Evolutionary conservation across 345 rosid genomes (phyloP).

Genomic region (Xanthoceras sorbifolium): DNA sequence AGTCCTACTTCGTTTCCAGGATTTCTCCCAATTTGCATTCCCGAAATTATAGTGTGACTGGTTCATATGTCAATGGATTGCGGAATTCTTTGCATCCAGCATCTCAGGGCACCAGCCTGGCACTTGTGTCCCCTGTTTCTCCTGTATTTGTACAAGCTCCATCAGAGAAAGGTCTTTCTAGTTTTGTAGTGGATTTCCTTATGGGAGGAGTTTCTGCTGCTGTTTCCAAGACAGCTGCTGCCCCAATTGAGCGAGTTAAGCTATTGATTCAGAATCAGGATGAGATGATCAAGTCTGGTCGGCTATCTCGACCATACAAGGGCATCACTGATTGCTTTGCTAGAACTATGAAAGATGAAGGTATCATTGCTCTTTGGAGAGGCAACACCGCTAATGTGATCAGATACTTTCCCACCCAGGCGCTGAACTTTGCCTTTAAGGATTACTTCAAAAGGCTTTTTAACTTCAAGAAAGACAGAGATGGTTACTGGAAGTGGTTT

Average conservation of each 20-base stretch:
- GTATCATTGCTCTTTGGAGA: conserved; percentile 57
- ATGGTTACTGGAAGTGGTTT: conserved; percentile 65
- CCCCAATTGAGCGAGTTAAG: conserved; percentile 54
- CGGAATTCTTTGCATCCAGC: conserved; percentile 38
- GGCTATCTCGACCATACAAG: conserved; percentile 55
- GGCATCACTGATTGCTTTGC: conserved; percentile 57
- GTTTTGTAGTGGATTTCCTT: conserved; percentile 49
- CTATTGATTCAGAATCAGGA: conserved; percentile 58
- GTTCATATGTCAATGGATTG: conserved; percentile 32
- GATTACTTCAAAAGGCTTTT: conserved; percentile 56
- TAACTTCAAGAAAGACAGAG: conserved; percentile 56
- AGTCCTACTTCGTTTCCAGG: conserved; percentile 43
- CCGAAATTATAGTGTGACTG: conserved; percentile 15
- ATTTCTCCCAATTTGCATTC: conserved; percentile 39
- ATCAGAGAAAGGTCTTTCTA: conserved; percentile 39
- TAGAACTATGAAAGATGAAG: conserved; percentile 57
- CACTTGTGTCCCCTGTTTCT: conserved; percentile 30
- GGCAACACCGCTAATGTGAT: conserved; percentile 62
- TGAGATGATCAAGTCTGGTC: conserved; percentile 59
- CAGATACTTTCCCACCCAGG: conserved; percentile 63
- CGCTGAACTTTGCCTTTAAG: conserved; percentile 60
- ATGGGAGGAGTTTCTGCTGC: conserved; percentile 68
- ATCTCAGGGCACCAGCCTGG: conserved; percentile 31
- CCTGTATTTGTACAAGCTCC: conserved; percentile 52
- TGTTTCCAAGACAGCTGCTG: conserved; percentile 56